Evolutionary conservation across 78 protist species (phyloP).

Genomic region (Emiliania huxleyi): DNA sequence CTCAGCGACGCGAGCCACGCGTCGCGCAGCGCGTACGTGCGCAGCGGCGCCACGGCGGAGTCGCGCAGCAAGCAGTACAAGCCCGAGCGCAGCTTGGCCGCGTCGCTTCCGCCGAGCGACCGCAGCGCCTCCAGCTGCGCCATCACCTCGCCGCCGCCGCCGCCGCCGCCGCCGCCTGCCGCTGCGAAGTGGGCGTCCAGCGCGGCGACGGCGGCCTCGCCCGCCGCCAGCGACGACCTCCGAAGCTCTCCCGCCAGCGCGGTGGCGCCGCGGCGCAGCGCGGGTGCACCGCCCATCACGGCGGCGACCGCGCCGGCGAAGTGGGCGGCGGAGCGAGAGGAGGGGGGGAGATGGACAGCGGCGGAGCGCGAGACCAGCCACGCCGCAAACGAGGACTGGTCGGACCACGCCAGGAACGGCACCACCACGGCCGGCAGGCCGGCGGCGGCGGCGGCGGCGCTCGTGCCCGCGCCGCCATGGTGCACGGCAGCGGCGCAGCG

Average conservation of each 20-base stretch:
- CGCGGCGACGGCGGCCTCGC: not conserved
- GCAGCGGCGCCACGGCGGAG: not conserved
- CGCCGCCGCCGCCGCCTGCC: not conserved
- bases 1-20: not conserved
- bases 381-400: not conserved
- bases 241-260: not conserved
- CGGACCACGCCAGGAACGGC: not conserved
- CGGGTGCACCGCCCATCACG: not conserved
- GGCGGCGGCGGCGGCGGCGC: not conserved
- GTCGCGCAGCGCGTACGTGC: not conserved
- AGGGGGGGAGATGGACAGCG: not conserved
- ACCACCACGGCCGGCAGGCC: not conserved
- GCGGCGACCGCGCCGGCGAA: not conserved
- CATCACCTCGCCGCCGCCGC: not conserved
- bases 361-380: not conserved
- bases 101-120: not conserved
- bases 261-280: not conserved
- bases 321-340: not conserved
- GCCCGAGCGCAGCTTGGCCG: not conserved
- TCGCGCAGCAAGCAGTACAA: not conserved
- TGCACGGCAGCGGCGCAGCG: not conserved
- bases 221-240: not conserved
- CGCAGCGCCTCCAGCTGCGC: not conserved
- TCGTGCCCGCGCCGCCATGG: not conserved
- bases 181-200: not conserved